Evolutionary conservation across 345 rosid species (phyloP).

Genomic region (Linum tenue): DNA sequence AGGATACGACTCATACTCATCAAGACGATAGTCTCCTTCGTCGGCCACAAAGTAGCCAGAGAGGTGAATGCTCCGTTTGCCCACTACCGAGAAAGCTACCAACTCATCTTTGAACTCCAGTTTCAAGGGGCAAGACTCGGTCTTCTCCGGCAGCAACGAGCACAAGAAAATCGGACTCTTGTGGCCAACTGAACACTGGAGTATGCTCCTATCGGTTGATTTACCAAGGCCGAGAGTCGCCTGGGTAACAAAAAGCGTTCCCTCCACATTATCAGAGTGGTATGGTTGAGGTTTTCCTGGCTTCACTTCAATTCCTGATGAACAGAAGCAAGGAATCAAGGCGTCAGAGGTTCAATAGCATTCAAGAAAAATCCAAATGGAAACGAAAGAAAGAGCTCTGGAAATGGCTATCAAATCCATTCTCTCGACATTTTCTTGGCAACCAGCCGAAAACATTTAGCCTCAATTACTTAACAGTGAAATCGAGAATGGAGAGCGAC

Average conservation of each 20-base stretch:
- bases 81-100: conserved; percentile 65
- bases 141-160: conserved; percentile 58
- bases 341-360: too few relatives aligned
- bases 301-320: conserved; percentile 71
- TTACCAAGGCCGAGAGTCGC: conserved; percentile 11
- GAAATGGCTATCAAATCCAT: too few relatives aligned
- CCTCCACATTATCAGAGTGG: conserved; percentile 44
- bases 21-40: conserved; percentile 32
- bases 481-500: not conserved
- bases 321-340: not conserved
- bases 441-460: too few relatives aligned
- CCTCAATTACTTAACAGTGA: not conserved
- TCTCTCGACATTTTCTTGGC: too few relatives aligned
- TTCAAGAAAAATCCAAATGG: too few relatives aligned
- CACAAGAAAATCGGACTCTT: conserved; percentile 60
- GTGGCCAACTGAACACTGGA: conserved; percentile 64
- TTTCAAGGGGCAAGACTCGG: conserved; percentile 63
- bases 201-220: conserved; percentile 42
- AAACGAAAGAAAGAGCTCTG: too few relatives aligned
- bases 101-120: conserved; percentile 67
- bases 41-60: conserved; percentile 63
- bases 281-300: conserved; percentile 68
- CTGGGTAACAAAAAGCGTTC: conserved; percentile 79
- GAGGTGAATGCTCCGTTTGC: conserved; percentile 69
- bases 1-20: conserved; percentile 73